Base-by-base conservation (phyloP, 164 flowering plant genomes). In the Santalum album region DNA sequence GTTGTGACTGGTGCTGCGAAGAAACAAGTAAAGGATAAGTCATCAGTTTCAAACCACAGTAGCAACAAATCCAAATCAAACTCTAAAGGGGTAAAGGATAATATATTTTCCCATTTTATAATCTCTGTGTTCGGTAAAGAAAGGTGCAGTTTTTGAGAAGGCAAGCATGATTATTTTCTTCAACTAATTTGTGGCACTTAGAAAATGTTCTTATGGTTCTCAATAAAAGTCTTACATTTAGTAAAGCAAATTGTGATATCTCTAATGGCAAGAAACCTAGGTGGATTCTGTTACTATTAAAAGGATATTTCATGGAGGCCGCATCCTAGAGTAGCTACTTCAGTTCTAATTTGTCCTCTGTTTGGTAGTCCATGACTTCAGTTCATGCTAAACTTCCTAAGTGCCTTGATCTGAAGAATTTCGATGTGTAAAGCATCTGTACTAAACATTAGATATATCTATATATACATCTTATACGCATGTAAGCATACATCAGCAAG, bases 1-100 rank as follows among this genome's bases (percentile, higher is more conserved):
- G 83, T 78, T 57, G 95, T 86, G 44, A 79, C 84, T 42, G 90
- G 92, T 44, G 14, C 67, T 49, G 80, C 69, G 38, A 89, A 86
- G 76, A 86, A 81, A 60, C 86, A 71, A 57, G 65, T 56, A 32
- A 88, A 81, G 73, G 92, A 85, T 55, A 88, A 83, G 59, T 71
- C 84, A 18, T 65, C 88, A 1, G 70, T 65, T 35, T 64, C 87
- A 49, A 81, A 79, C 67, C 76, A 79, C 62, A 75, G 83, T 65
- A 71, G 82, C 70, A 80, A 57, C 80, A 88, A 77, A 68, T 72
- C 87, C 54, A 88, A 83, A 70, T 74, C 82, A 23, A 79, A 69
- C 63, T 24, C 82, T 29, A 81, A 83, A 75, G 54, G 49, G 81
- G 91, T 82, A 74, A 61, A 35, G 1, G 22, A 18, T 5, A 18